Conservation (phyloP, 2,329 filamentous ascomycete genomes). For the Verticillium isaacii region DNA sequence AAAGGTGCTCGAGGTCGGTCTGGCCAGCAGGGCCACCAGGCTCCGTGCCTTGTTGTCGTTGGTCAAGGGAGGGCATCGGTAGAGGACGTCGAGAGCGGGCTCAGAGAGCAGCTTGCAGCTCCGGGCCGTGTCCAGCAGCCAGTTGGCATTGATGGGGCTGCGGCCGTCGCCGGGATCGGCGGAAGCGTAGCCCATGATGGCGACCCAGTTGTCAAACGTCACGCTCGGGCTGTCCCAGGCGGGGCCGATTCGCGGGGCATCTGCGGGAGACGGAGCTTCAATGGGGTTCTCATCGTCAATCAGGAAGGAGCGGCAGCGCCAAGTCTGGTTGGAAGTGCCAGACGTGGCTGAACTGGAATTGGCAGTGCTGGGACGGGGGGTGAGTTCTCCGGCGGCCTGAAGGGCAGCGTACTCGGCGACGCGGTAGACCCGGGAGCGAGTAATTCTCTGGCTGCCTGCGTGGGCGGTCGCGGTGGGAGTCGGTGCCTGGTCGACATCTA, state of each 20-base stretch:
- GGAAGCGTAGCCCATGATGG: slow-evolving; percentile 66
- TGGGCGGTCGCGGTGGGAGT: not conserved
- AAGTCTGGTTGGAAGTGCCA: not conserved
- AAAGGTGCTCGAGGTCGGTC: slow-evolving; percentile 39
- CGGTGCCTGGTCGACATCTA: not conserved
- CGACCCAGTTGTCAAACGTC: slow-evolving; percentile 63
- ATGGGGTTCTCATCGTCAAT: not conserved
- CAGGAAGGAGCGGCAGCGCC: not conserved
- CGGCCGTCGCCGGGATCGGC: slow-evolving; percentile 28
- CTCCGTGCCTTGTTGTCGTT: slow-evolving; percentile 35
- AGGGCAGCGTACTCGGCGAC: no score
- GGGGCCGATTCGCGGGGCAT: not conserved
- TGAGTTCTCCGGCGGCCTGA: no score
- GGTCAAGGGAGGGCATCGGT: slow-evolving; percentile 62
- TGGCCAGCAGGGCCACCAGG: slow-evolving; percentile 50
- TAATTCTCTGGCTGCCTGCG: no score
- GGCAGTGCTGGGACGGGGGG: no score
- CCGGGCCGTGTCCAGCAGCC: slow-evolving; percentile 61
- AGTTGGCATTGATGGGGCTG: slow-evolving; percentile 45
- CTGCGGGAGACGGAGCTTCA: no score
- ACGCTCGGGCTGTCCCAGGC: slow-evolving; percentile 22
- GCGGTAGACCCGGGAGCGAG: no score
- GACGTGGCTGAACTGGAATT: no score
- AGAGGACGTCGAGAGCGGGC: slow-evolving; percentile 69
- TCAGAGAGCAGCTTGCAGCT: slow-evolving; percentile 64